Base-by-base conservation (phyloP, 352 stramenopile genomes). In the Phytophthora macrochlamydospora region DNA sequence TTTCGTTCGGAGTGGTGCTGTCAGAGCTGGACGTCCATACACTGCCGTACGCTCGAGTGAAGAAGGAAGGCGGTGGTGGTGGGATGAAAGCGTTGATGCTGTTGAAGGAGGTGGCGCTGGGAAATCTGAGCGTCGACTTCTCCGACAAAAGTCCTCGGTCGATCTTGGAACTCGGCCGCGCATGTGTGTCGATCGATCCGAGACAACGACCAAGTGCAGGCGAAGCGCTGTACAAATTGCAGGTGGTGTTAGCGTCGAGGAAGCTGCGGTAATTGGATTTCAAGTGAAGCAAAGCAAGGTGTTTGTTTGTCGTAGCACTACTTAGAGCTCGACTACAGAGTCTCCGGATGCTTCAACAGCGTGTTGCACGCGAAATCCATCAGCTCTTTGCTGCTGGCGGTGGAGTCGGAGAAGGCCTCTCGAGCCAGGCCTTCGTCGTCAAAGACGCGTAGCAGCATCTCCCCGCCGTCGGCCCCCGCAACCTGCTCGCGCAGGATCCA, bases 1-100 rank as follows among this genome's bases (percentile, higher is more conserved):
- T 81, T 56, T 87, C 82, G 11, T 76, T 89, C 37, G 82, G 82
- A n/a, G 78, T 87, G 9, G 79, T 90, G 33, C 52, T 89, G 18
- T 81, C 77, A 4, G 79, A 89, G 65, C 67, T 89, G 24, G 79
- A 89, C 14, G 79, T 69, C n/a, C 62, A 69, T 33, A 65, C 55
- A 24, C 18, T 24, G 18, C 18, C 18, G 18, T 24, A 24, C 18
- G 2, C 49, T 31, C 46, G 40, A 49, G 61, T 38, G 12, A 69
- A 69, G 61, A 64, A 49, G 13, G 61, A 69, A 4, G 64, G 35
- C 9, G 35, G 9, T 6, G 35, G 35, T 11, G 6, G 35, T 40
- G 6, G 6, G 35, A 40, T 40, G 35, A 40, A 11, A 11, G 35
- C 6, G 35, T 6, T 11, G 9, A 40, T 11, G 35, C 9, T 40